Evolutionary conservation across 129 eudicot genomes (phyloP).

Genomic region (Artemisia argyi): DNA sequence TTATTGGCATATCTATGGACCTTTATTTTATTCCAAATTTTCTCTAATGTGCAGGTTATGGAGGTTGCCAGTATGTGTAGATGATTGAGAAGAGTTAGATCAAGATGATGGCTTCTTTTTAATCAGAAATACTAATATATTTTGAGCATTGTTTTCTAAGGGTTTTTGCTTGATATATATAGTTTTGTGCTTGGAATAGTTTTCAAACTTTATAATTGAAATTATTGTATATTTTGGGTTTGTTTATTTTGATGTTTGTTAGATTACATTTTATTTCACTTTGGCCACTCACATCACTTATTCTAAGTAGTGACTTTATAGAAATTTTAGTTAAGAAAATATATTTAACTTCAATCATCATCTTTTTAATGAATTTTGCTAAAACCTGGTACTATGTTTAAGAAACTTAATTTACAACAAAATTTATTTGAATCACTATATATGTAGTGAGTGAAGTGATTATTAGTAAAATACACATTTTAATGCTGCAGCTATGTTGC

Average conservation of each 20-base stretch:
- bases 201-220: background rate
- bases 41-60: conserved; percentile 48
- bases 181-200: background rate
- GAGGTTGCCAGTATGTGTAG: conserved; percentile 43
- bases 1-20: background rate
- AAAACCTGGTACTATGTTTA: no score
- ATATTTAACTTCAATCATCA: no score
- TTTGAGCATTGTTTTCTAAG: background rate
- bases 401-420: no score
- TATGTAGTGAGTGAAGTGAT: no score
- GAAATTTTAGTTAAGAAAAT: no score
- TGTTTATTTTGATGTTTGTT: background rate
- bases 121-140: background rate
- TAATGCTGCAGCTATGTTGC: no score
- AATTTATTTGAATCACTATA: no score
- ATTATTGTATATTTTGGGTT: background rate
- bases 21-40: background rate
- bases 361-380: no score
- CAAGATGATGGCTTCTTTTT: background rate
- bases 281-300: no score
- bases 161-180: background rate
- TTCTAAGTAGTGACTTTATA: no score
- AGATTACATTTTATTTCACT: no score
- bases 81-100: conserved; percentile 9
- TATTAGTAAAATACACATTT: no score